Base-by-base conservation (phyloP, 768 basidiomycete genomes). In the Calocybe gangraenosa region DNA sequence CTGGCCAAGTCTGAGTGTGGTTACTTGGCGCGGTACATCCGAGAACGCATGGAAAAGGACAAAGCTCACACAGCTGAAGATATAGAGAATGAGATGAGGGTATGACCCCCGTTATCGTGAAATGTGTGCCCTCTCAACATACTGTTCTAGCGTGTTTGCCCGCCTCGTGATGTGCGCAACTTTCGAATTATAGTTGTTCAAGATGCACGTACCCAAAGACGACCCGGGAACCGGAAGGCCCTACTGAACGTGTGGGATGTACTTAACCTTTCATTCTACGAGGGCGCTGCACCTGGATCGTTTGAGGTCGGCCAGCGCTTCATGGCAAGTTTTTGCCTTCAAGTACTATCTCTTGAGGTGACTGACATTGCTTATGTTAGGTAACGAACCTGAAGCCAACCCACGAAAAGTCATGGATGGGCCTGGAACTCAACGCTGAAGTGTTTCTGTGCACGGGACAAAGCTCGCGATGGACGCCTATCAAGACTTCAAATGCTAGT, bases 221-320 rank as follows among this genome's bases (percentile, higher is more conserved):
- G 74, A 41, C 71, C 74, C 0, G 67, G 77, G 7, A 67, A 75
- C 48, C 75, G 89, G 40, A 71, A 65, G 1, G 92, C 83, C 0
- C 87, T 89, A 58, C 53, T 97, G 43, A 93, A 86, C 0, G 75
- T 94, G 3, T 93, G 90, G 90, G 89, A 94, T 55, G 82, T 78
- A 2, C 64, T 78, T 3, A 67, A 66, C 10, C 48, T 86, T 20
- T 67, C 65, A 0, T 54, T 69, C n/a, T 66, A 67, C 18, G 83
- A 86, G 50, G 77, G 71, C 3, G 69, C 62, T n/a, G 57, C 61
- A 42, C 57, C 72, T 40, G 71, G 80, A 25, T 49, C 67, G 3
- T 79, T 94, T 49, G 64, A 69, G 35, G 71, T 73, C 22, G 86
- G 88, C 1, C 78, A 84, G 58, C 66, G 79, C 44, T 93, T 83